phyloP scores from a whole-genome alignment of 306 rosid genomes.

The Ormosia semicastrata region DNA sequence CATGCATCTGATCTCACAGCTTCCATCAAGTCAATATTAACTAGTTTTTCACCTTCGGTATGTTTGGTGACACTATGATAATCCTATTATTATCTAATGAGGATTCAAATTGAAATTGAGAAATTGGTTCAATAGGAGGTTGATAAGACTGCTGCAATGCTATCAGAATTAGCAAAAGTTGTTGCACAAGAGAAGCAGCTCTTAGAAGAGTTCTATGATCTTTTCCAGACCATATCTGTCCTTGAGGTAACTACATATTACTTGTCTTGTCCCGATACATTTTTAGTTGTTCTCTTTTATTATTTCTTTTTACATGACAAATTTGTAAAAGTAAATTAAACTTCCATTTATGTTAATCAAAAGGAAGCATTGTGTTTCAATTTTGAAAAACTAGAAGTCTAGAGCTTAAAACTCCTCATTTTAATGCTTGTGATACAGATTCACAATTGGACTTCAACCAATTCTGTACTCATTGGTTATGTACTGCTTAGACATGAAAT shows the following conservation, averaged over 20 bases:
- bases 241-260: slow-evolving; percentile 49
- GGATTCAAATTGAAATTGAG: background rate
- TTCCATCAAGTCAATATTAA: slow-evolving; percentile 46
- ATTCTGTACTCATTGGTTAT: background rate
- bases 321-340: background rate
- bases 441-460: background rate
- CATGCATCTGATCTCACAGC: slow-evolving; percentile 51
- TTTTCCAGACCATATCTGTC: slow-evolving; percentile 39
- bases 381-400: background rate
- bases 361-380: background rate
- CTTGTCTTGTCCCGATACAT: background rate
- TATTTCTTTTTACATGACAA: background rate
- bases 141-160: slow-evolving; percentile 38
- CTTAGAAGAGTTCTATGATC: slow-evolving; percentile 59
- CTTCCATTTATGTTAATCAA: background rate
- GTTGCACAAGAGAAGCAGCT: slow-evolving; percentile 68
- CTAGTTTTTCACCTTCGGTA: slow-evolving; percentile 45
- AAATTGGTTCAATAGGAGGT: slow-evolving; percentile 44
- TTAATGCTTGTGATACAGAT: background rate
- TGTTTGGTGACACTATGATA: background rate
- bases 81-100: background rate
- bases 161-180: slow-evolving; percentile 64
- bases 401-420: background rate
- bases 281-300: background rate
- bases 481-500: background rate